Conservation (phyloP, 768 basidiomycete species). For the Mycena pura region DNA sequence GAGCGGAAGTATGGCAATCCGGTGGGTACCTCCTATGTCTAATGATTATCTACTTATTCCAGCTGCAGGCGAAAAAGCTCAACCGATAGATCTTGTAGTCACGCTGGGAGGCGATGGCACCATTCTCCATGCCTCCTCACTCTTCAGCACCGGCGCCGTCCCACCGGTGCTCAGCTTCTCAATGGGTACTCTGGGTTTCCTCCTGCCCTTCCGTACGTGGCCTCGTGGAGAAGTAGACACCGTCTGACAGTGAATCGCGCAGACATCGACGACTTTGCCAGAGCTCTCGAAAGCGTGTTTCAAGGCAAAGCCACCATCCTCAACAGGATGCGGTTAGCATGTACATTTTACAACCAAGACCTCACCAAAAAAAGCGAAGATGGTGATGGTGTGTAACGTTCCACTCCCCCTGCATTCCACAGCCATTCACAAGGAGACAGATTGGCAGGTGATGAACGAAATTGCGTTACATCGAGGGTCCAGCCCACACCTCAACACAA, state of each 20-base stretch:
- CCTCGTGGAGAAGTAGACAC: background rate
- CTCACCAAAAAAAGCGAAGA: constrained; percentile 62
- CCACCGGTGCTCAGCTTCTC: constrained; percentile 92
- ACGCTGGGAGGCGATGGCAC: constrained; percentile 96
- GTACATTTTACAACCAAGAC: constrained; percentile 72
- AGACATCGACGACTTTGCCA: constrained; percentile 91
- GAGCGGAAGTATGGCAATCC: constrained; percentile 70
- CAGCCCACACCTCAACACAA: constrained; percentile 90
- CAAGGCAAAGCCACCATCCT: constrained; percentile 81
- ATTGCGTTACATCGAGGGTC: constrained; percentile 91
- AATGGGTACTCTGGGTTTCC: constrained; percentile 92
- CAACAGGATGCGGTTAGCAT: constrained; percentile 89
- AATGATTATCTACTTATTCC: constrained; percentile 10
- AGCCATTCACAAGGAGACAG: constrained; percentile 43
- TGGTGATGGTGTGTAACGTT: constrained; percentile 56
- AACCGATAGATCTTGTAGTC: constrained; percentile 84
- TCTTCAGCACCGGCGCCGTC: constrained; percentile 90
- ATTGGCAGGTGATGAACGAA: constrained; percentile 98
- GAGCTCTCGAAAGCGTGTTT: constrained; percentile 82
- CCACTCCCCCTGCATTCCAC: background rate
- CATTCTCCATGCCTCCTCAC: constrained; percentile 89
- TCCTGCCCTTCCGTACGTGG: constrained; percentile 89
- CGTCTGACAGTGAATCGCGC: background rate
- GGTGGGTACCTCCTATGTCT: constrained; percentile 48
- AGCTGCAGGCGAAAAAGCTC: constrained; percentile 50